A percentile compares a stretch with the other conserved stretches of the same genome.
These are phyloP conservation scores for Fusarium proliferatum DNA, from an alignment of 2,329 filamentous ascomycete genomes.

Conservation along the genomic window DNA sequence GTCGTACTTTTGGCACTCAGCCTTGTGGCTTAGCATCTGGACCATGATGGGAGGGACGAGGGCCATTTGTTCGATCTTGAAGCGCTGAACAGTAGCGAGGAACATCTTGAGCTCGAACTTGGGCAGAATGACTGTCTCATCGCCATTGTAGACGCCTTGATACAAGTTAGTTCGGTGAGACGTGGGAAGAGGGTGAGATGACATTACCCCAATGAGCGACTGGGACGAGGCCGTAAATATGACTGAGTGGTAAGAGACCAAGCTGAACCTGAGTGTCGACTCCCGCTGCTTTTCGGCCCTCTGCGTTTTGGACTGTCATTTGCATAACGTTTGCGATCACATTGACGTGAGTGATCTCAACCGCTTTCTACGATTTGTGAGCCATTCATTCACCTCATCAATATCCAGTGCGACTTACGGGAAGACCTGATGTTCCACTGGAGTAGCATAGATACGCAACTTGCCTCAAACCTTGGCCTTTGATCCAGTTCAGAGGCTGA, in stretches of 20 bases:
- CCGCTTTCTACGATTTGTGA: slow-evolving; percentile 71
- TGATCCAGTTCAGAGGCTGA: slow-evolving; percentile 67
- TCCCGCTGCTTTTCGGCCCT: slow-evolving; percentile 51
- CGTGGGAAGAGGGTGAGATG: neutral
- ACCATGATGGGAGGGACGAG: slow-evolving; percentile 85
- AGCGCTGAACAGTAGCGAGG: slow-evolving; percentile 72
- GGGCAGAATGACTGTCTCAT: slow-evolving; percentile 76
- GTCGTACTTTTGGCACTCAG: slow-evolving; percentile 71
- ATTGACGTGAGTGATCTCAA: slow-evolving; percentile 84
- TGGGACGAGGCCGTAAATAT: slow-evolving; percentile 83
- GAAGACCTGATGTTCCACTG: slow-evolving; percentile 81
- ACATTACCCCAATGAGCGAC: slow-evolving; percentile 58
- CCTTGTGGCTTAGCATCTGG: slow-evolving; percentile 72
- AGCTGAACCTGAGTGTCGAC: slow-evolving; percentile 61
- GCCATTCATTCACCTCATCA: neutral
- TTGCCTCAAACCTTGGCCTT: slow-evolving; percentile 73
- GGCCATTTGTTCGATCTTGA: slow-evolving; percentile 74
- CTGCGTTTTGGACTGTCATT: slow-evolving; percentile 58
- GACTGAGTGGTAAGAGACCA: slow-evolving; percentile 81
- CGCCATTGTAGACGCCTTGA: slow-evolving; percentile 72
- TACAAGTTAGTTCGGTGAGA: slow-evolving; percentile 54
- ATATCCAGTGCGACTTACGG: slow-evolving; percentile 58
- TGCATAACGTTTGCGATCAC: slow-evolving; percentile 82
- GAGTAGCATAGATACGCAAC: slow-evolving; percentile 84
- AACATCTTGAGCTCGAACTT: slow-evolving; percentile 79